A percentile compares a stretch with the other conserved stretches of the same genome.
Conservation (phyloP, 306 rosid species). For the Trifolium pratense region DNA sequence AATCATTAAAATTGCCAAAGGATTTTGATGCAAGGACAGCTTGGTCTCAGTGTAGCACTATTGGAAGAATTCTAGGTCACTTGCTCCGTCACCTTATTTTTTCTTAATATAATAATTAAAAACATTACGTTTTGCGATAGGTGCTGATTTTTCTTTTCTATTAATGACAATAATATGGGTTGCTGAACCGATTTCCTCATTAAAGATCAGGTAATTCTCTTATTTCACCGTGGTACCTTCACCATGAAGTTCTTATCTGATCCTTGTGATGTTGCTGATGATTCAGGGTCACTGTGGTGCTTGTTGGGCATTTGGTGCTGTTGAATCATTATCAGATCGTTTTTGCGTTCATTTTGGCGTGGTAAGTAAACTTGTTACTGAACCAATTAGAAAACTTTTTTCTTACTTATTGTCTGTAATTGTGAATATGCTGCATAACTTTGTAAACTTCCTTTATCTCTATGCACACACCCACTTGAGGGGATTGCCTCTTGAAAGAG, state of each 20-base stretch:
- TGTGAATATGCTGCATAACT: background rate
- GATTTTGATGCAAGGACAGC: conserved; percentile 85
- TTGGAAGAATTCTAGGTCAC: conserved; percentile 84
- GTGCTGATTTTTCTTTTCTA: conserved; percentile 50
- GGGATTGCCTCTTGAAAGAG: conserved; percentile 27
- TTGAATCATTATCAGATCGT: conserved; percentile 89
- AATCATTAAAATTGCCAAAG: conserved; percentile 69
- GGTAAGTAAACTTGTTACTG: conserved; percentile 51
- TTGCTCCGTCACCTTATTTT: background rate
- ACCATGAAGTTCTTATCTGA: conserved; percentile 28
- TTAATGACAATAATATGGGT: conserved; percentile 29
- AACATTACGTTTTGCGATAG: conserved; percentile 22
- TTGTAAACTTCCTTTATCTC: background rate
- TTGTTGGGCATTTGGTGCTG: conserved; percentile 99
- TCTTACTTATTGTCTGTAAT: conserved; percentile 28
- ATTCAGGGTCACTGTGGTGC: conserved; percentile 98
- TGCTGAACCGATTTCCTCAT: conserved; percentile 50
- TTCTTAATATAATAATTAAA: background rate
- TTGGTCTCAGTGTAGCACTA: conserved; percentile 81
- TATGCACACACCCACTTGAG: background rate
- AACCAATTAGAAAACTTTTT: conserved; percentile 1
- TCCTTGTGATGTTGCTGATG: conserved; percentile 32
- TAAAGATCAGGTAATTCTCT: conserved; percentile 79
- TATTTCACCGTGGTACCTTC: conserved; percentile 7
- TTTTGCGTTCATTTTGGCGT: conserved; percentile 76